Evolutionary conservation across 345 rosid species (phyloP), one percentile per base, ranked within the genome.

Genomic region (Microcos paniculata): DNA sequence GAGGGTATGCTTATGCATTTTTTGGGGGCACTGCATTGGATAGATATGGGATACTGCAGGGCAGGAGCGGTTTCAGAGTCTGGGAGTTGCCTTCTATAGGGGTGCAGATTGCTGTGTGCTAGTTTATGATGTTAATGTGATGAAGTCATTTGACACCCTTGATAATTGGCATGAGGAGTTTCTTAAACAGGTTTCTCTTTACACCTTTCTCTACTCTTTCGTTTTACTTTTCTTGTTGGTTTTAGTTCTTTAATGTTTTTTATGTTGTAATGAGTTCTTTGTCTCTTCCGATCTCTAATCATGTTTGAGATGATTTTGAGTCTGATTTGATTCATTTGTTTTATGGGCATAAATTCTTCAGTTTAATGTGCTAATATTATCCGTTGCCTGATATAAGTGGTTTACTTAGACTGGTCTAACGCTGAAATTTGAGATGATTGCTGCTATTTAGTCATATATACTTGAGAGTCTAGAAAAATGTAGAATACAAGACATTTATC

Each of bases 11-110:
- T 65, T 15, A 49, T 61, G 58, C 45, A 21, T 58, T 35, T 14
- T 13, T 70, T 26, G 1, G 21, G 31, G 8, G 7, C 33, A 51
- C 58, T n/a, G 65, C 6, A n/a, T 42, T 75, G 67, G 71, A 58
- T 85, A 95, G 99, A 90, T 95, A 87, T 95, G 99, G 99, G 99
- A 95, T 84, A 95, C 99, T 6, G 98, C 99, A 51, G 98, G 98
- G 53, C 99, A 93, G 85, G 99, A 95, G 71, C 84, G 98, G 48
- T 95, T 95, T 80, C 98, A 93, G 90, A 90, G 96, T 84, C 97
- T 95, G 42, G 98, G 99, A 33, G 98, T 91, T 72, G 99, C 99
- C 5, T 95, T 95, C 82, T 95, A 95, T 72, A 88, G 98, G 82
- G 99, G 99, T 46, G 98, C 98, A 0, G 98, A 94, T 84, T 94